A percentile compares a stretch with the other conserved stretches of the same genome.
phyloP scores from a whole-genome alignment of 2,329 filamentous ascomycete genomes.

The Biscogniauxia marginata region DNA sequence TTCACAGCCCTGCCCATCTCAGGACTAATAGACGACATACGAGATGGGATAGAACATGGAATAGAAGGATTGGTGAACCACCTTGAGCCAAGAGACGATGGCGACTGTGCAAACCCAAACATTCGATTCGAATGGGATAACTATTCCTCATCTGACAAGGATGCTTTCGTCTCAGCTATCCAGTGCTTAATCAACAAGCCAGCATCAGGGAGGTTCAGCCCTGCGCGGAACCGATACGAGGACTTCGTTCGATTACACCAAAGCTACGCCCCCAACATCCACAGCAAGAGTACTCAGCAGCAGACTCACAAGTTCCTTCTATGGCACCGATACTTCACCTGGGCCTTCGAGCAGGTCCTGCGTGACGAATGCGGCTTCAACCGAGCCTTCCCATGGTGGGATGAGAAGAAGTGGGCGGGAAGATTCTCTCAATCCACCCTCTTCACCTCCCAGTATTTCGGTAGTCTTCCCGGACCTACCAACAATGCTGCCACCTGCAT shows the following conservation, averaged over 20 bases:
- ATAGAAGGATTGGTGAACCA: conserved; percentile 4
- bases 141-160: conserved; percentile 29
- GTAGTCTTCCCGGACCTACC: conserved; percentile 24
- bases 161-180: conserved; percentile 29
- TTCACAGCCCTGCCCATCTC: conserved; percentile 26
- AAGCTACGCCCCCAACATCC: conserved; percentile 31
- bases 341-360: conserved; percentile 30
- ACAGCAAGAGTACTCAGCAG: conserved; percentile 29
- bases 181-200: conserved; percentile 30
- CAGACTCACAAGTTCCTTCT: conserved; percentile 34
- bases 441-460: conserved; percentile 32
- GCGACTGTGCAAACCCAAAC: conserved; percentile 28
- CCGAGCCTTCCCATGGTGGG: conserved; percentile 35
- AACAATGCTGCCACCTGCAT: conserved; percentile 30
- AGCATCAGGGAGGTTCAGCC: conserved; percentile 25
- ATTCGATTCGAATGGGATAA: conserved; percentile 34
- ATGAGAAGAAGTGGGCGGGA: conserved; percentile 35
- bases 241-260: conserved; percentile 35
- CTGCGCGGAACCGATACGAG: conserved; percentile 32
- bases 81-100: conserved; percentile 5
- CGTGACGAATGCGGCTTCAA: conserved; percentile 34
- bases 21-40: neutral
- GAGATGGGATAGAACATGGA: neutral
- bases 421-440: conserved; percentile 28
- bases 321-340: conserved; percentile 35